Conservation (phyloP, 2,329 filamentous ascomycete species). For the Cadophora sp. region DNA sequence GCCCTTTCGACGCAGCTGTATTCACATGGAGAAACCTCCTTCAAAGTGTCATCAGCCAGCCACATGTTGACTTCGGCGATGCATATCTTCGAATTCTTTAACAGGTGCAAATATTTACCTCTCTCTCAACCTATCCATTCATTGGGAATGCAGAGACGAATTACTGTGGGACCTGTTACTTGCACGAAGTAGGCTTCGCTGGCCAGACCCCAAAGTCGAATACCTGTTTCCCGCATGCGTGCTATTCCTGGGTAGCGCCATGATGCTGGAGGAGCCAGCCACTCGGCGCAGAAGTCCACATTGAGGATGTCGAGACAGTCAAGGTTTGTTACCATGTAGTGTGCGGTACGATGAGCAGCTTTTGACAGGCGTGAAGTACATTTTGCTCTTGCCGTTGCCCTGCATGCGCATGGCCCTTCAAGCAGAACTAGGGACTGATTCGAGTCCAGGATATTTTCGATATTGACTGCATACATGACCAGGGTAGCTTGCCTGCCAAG, state of each 20-base stretch:
- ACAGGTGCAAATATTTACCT: not conserved
- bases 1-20: not conserved
- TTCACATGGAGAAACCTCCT: too few relatives aligned
- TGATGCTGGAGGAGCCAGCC: not conserved
- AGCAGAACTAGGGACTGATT: not conserved
- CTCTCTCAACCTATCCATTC: not conserved
- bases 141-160: not conserved
- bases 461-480: not conserved
- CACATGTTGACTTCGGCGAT: not conserved
- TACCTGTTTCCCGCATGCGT: not conserved
- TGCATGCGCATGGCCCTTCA: not conserved
- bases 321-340: not conserved
- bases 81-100: not conserved
- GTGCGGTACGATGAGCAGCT: not conserved
- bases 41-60: constrained; percentile 3
- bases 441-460: not conserved
- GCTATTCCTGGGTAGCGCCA: constrained; percentile 2
- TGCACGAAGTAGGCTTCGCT: not conserved
- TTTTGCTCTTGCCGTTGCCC: not conserved
- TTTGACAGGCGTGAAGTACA: not conserved
- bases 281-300: too few relatives aligned
- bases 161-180: not conserved
- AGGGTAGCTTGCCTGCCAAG: not conserved
- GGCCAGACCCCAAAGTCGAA: constrained; percentile 2
- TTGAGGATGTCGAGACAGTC: not conserved